Percentiles rank a stretch among this genome's conserved stretches.
Conservation (phyloP, 2,329 filamentous ascomycete species). For the Penicillium sp. region DNA sequence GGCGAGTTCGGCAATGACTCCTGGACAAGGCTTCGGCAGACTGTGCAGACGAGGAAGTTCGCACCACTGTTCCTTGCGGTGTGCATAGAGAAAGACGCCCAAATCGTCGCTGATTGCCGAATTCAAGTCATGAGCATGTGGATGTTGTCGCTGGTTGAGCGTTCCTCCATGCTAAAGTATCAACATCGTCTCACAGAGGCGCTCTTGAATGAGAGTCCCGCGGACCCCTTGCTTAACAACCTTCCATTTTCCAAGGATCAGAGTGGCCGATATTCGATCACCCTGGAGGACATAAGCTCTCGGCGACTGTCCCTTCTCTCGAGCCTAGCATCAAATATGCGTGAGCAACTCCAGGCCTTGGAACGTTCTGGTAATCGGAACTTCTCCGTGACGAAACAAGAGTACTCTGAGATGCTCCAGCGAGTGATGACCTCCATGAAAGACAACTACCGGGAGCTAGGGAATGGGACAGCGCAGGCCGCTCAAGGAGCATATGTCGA, state of each 20-base stretch:
- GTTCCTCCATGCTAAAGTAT: conserved; percentile 58
- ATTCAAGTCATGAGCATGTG: conserved; percentile 52
- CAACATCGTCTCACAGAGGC: conserved; percentile 56
- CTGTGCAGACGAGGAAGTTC: conserved; percentile 48
- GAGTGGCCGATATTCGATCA: conserved; percentile 46
- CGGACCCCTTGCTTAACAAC: conserved; percentile 53
- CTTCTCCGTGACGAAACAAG: conserved; percentile 37
- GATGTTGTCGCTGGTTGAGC: conserved; percentile 55
- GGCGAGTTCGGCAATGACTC: conserved; percentile 52
- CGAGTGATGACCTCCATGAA: conserved; percentile 61
- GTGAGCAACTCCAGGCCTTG: conserved; percentile 44
- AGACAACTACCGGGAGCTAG: conserved; percentile 56
- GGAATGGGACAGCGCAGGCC: conserved; percentile 28
- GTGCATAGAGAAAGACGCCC: conserved; percentile 43
- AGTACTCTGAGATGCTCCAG: conserved; percentile 52
- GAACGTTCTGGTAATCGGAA: conserved; percentile 33
- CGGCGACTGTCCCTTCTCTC: conserved; percentile 56
- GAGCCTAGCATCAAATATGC: conserved; percentile 58
- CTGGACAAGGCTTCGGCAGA: conserved; percentile 46
- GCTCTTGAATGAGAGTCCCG: conserved; percentile 48
- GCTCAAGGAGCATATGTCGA: conserved; percentile 55
- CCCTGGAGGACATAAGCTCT: conserved; percentile 51
- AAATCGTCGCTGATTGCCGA: conserved; percentile 46
- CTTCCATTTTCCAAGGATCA: conserved; percentile 52
- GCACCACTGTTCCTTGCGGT: conserved; percentile 45